Conservation (phyloP, 768 basidiomycete species). For the Lactarius evosmus region DNA sequence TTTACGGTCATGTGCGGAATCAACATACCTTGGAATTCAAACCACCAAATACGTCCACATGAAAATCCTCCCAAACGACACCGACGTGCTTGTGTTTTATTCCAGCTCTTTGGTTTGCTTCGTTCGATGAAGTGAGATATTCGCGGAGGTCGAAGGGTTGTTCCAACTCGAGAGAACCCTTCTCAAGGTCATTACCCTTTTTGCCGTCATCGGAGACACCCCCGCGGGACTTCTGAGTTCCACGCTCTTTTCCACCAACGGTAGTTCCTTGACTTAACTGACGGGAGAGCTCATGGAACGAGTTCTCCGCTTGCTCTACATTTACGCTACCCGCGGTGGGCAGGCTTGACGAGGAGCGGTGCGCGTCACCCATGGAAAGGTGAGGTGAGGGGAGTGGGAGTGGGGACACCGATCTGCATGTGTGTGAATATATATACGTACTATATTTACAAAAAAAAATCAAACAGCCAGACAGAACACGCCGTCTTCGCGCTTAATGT, state of each 20-base stretch:
- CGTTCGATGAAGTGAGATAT: slow-evolving; percentile 67
- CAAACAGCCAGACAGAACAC: not conserved
- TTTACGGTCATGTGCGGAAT: not conserved
- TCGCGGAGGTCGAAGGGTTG: slow-evolving; percentile 62
- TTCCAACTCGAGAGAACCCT: slow-evolving; percentile 42
- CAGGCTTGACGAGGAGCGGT: slow-evolving; percentile 12
- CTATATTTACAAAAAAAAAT: not conserved
- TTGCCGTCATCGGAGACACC: not conserved
- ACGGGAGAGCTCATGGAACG: slow-evolving; percentile 23
- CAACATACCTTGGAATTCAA: slow-evolving; percentile 53
- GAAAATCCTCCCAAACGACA: slow-evolving; percentile 68
- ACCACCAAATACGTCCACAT: slow-evolving; percentile 61
- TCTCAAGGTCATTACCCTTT: slow-evolving; percentile 38
- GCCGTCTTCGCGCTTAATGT: not conserved
- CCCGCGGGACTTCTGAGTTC: not conserved
- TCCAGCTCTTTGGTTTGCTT: slow-evolving; percentile 61
- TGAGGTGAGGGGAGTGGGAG: not conserved
- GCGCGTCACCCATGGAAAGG: not conserved
- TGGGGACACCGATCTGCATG: not conserved
- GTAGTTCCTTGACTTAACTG: slow-evolving; percentile 23
- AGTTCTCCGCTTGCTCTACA: slow-evolving; percentile 15
- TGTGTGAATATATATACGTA: not conserved
- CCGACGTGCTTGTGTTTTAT: slow-evolving; percentile 78
- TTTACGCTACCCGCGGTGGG: slow-evolving; percentile 13
- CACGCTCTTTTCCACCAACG: not conserved